Conservation (phyloP, 2,329 filamentous ascomycete species). For the Graphium sp. region DNA sequence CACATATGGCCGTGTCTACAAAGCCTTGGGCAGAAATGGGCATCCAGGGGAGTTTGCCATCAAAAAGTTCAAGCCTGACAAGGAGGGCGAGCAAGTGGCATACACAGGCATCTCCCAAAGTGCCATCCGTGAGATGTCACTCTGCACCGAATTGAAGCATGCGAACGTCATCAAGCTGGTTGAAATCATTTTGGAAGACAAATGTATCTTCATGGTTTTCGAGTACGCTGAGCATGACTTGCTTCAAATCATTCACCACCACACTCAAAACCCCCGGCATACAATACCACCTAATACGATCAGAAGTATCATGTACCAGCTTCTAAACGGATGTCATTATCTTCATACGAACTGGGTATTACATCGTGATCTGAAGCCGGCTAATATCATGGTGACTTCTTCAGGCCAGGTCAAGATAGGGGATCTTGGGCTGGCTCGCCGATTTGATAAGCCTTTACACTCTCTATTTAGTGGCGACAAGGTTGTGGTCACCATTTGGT, state of each 20-base stretch:
- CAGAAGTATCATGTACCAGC: slow-evolving; percentile 88
- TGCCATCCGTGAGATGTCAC: slow-evolving; percentile 89
- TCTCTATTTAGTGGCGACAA: slow-evolving; percentile 90
- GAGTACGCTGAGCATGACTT: slow-evolving; percentile 97
- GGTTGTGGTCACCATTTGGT: slow-evolving; percentile 98
- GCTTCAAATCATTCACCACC: slow-evolving; percentile 94
- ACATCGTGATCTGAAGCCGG: slow-evolving; percentile 90
- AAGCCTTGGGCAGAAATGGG: slow-evolving; percentile 57
- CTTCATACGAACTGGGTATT: slow-evolving; percentile 94
- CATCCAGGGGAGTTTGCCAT: slow-evolving; percentile 80
- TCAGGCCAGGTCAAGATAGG: slow-evolving; percentile 84
- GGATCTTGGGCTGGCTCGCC: slow-evolving; percentile 76
- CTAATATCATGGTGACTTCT: slow-evolving; percentile 97
- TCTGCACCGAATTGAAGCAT: slow-evolving; percentile 84
- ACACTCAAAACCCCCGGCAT: slow-evolving; percentile 75
- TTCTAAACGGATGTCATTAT: slow-evolving; percentile 88
- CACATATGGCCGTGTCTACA: slow-evolving; percentile 96
- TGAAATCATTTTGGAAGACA: slow-evolving; percentile 94
- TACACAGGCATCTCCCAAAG: slow-evolving; percentile 98
- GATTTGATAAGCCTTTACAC: slow-evolving; percentile 88
- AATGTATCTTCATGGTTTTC: slow-evolving; percentile 99
- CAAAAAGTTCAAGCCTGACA: slow-evolving; percentile 99
- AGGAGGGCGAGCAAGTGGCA: slow-evolving; percentile 84
- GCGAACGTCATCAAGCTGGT: slow-evolving; percentile 78
- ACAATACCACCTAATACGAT: slow-evolving; percentile 79